These are phyloP conservation scores for Schizothecium vesticola DNA, from an alignment of 495 filamentous ascomycete genomes.

Conservation along the genomic window DNA sequence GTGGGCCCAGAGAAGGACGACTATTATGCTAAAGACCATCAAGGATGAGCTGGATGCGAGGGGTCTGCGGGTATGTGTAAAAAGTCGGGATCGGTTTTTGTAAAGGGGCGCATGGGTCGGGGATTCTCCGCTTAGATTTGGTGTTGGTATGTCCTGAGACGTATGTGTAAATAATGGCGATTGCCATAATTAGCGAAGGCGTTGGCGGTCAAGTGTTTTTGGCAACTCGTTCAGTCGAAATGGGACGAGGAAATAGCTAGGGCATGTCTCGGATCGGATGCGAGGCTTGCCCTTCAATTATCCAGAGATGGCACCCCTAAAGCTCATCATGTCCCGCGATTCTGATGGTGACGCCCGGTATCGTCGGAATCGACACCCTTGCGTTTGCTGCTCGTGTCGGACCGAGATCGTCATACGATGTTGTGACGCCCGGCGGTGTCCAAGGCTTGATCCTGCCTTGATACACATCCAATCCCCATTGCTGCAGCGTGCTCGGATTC, in stretches of 20 bases:
- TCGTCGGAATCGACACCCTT: conserved; percentile 20
- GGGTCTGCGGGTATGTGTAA: conserved; percentile 16
- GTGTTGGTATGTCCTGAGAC: background rate
- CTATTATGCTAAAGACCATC: conserved; percentile 16
- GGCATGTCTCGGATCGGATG: background rate
- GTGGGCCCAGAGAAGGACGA: conserved; percentile 19
- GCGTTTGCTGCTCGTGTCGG: background rate
- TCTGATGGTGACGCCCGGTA: conserved; percentile 28
- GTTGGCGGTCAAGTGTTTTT: background rate
- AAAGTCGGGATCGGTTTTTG: background rate
- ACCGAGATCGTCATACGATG: conserved; percentile 18
- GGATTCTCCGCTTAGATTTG: background rate
- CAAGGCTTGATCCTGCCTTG: conserved; percentile 30
- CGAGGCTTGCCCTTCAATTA: background rate
- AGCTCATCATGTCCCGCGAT: conserved; percentile 29
- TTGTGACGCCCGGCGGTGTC: conserved; percentile 28
- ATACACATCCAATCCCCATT: conserved; percentile 32
- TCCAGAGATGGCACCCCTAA: background rate
- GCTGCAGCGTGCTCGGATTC: conserved; percentile 19
- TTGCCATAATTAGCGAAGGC: background rate
- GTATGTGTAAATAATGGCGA: background rate
- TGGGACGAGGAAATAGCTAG: background rate
- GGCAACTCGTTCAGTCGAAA: background rate
- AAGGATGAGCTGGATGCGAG: conserved; percentile 13
- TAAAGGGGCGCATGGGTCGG: background rate